These are phyloP conservation scores for Massariosphaeria phaeospora DNA, from an alignment of 495 filamentous ascomycete species.

Conservation along the genomic window DNA sequence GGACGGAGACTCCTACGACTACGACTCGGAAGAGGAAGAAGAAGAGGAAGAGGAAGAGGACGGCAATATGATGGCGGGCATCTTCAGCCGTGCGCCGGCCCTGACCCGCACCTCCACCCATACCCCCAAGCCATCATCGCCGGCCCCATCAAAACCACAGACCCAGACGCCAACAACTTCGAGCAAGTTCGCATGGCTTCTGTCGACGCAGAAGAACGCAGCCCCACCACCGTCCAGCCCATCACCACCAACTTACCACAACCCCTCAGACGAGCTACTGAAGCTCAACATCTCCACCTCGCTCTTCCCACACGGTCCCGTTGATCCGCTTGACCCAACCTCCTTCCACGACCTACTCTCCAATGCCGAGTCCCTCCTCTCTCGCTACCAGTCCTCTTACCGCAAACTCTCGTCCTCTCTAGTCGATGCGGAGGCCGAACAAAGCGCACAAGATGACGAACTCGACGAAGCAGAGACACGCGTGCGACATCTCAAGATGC, in stretches of 20 bases:
- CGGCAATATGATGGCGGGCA: slow-evolving; percentile 22
- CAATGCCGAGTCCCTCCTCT: slow-evolving; percentile 62
- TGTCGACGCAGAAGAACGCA: slow-evolving; percentile 24
- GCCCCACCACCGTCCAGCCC: slow-evolving; percentile 48
- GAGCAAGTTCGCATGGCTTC: slow-evolving; percentile 30
- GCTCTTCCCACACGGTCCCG: slow-evolving; percentile 54
- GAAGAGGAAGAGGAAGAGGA: slow-evolving; percentile 20
- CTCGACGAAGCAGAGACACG: slow-evolving; percentile 69
- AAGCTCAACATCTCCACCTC: slow-evolving; percentile 59
- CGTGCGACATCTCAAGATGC: slow-evolving; percentile 59
- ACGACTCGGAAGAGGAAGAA: slow-evolving; percentile 17
- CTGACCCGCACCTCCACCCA: slow-evolving; percentile 11
- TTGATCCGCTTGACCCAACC: slow-evolving; percentile 55
- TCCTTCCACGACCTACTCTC: slow-evolving; percentile 65
- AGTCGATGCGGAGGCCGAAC: slow-evolving; percentile 56
- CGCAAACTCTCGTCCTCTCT: slow-evolving; percentile 56
- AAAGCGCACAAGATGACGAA: slow-evolving; percentile 63
- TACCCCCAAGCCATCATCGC: not conserved
- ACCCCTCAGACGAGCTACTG: slow-evolving; percentile 54
- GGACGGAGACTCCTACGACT: not conserved
- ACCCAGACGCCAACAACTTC: slow-evolving; percentile 10
- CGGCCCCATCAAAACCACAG: slow-evolving; percentile 2
- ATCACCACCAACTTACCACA: slow-evolving; percentile 47
- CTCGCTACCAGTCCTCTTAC: slow-evolving; percentile 66
- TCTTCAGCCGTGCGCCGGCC: slow-evolving; percentile 20